phyloP scores from a whole-genome alignment of 257 asterid species.

The Solanum habrochaites region DNA sequence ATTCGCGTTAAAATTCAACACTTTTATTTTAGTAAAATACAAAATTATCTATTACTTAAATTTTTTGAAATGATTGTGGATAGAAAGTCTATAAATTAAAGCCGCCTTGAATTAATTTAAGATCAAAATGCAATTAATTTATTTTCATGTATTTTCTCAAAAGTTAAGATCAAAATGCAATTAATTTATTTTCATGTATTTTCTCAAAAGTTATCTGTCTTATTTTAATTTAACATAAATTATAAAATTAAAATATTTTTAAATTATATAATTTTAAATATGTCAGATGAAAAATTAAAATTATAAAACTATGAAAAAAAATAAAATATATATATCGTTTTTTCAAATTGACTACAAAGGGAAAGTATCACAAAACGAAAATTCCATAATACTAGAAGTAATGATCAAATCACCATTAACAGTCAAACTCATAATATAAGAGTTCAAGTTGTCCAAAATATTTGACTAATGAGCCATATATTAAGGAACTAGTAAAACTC shows the following conservation, averaged over 20 bases:
- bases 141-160: too few species aligned
- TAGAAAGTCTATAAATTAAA: not conserved
- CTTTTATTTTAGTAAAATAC: too few species aligned
- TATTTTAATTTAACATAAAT: too few species aligned
- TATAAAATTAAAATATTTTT: too few species aligned
- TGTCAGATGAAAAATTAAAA: not conserved
- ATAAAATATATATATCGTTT: too few species aligned
- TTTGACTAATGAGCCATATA: not conserved
- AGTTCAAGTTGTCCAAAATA: not conserved
- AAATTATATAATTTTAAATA: not conserved
- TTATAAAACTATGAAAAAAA: fast-evolving
- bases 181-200: too few species aligned
- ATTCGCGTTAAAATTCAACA: too few species aligned
- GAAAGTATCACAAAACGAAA: not conserved
- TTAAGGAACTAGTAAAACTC: not conserved
- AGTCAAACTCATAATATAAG: not conserved
- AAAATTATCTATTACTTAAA: not conserved
- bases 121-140: too few species aligned
- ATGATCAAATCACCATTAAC: not conserved
- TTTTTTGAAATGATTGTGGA: not conserved
- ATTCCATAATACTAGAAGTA: not conserved
- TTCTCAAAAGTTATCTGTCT: too few species aligned
- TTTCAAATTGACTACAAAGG: not conserved
- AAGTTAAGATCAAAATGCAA: too few species aligned
- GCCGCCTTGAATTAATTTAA: not conserved